Evolutionary conservation across 1,284 basidiomycete genomes (phyloP).

Genomic region (Peniophora sp.): DNA sequence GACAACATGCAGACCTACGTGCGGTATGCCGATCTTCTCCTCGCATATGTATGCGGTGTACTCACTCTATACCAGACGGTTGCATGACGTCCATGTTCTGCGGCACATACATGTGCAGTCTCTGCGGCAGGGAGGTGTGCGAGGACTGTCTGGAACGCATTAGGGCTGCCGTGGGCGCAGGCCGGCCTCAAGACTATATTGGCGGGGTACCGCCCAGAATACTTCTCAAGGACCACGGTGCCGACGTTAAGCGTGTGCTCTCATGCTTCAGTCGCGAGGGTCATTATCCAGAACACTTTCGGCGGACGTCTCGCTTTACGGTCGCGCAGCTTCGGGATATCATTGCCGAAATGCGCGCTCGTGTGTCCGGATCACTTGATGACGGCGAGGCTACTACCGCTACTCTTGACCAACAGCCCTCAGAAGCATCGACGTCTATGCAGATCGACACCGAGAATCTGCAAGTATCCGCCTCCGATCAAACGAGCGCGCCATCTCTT

Average conservation of each 20-base stretch:
- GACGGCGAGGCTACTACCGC: too few relatives aligned
- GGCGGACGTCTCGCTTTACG: conserved; percentile 72
- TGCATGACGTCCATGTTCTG: conserved; percentile 89
- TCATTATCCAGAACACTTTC: conserved; percentile 58
- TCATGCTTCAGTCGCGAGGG: conserved; percentile 58
- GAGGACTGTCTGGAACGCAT: conserved; percentile 73
- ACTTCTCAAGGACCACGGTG: too few relatives aligned
- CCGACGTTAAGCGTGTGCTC: conserved; percentile 16
- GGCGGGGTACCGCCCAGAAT: not conserved
- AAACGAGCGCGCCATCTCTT: too few relatives aligned
- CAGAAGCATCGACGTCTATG: too few relatives aligned
- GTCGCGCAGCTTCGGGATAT: conserved; percentile 53
- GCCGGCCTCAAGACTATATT: conserved; percentile 34
- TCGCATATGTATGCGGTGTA: conserved; percentile 3
- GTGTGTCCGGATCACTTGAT: too few relatives aligned
- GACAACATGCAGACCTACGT: conserved; percentile 70
- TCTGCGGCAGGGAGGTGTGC: conserved; percentile 85
- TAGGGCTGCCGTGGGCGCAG: conserved; percentile 53
- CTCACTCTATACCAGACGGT: conserved; percentile 49
- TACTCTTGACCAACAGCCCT: too few relatives aligned
- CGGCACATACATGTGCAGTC: conserved; percentile 78
- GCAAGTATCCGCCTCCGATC: too few relatives aligned
- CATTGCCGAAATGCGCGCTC: conserved; percentile 53
- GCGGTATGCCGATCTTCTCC: conserved; percentile 46
- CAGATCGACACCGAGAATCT: too few relatives aligned